phyloP scores from a whole-genome alignment of 2,329 filamentous ascomycete genomes.

The Onygenales sp. region DNA sequence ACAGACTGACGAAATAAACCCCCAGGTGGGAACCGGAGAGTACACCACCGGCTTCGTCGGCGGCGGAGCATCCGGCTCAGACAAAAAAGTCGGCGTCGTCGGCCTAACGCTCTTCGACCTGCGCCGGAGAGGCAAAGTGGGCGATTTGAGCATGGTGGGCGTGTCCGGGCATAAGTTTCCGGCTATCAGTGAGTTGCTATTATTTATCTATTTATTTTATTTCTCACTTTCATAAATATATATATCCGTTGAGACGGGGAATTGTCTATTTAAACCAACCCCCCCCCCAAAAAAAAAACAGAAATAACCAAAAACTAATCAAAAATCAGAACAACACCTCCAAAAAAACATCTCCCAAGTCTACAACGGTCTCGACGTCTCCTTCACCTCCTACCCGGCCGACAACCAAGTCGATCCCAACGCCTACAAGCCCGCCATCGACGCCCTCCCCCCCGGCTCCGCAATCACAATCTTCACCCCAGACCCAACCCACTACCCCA shows the following conservation, averaged over 20 bases:
- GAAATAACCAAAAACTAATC: background rate
- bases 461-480: conserved; percentile 96
- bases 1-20: conserved; percentile 4
- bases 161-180: conserved; percentile 84
- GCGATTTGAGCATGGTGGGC: conserved; percentile 77
- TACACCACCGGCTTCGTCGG: conserved; percentile 95
- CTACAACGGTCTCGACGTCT: conserved; percentile 83
- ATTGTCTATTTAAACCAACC: too few species aligned
- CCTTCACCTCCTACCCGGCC: conserved; percentile 72
- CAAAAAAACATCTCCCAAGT: conserved; percentile 76
- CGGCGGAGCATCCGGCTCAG: conserved; percentile 69
- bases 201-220: background rate
- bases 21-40: conserved; percentile 78
- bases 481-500: conserved; percentile 85
- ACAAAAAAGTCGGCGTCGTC: conserved; percentile 95
- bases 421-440: conserved; percentile 81
- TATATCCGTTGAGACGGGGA: too few species aligned
- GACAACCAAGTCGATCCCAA: conserved; percentile 61
- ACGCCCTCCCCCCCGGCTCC: conserved; percentile 68
- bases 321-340: conserved; percentile 60
- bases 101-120: conserved; percentile 84
- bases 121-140: conserved; percentile 78
- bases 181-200: conserved; percentile 62
- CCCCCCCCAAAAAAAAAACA: background rate
- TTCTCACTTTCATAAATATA: too few species aligned